Conservation (phyloP, 2,329 filamentous ascomycete genomes). For the Penicillium sp. region DNA sequence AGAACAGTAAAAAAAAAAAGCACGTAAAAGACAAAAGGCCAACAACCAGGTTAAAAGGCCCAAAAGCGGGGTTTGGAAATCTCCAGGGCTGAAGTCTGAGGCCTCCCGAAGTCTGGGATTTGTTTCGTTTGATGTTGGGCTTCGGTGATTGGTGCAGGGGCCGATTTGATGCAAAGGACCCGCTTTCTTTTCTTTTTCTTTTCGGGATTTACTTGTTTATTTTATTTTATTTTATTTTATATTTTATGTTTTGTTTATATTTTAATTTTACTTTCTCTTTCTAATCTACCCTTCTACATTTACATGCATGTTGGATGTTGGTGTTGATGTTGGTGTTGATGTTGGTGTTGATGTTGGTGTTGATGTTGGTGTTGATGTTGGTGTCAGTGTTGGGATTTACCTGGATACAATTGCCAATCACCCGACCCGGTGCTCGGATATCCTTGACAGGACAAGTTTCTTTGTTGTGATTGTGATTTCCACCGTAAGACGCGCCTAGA, state of each 20-base stretch:
- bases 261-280: background rate
- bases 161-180: background rate
- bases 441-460: background rate
- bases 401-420: background rate
- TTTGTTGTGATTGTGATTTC: background rate
- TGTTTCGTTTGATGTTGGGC: background rate
- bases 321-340: no score
- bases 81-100: constrained; percentile 5
- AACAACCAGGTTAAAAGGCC: background rate
- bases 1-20: no score
- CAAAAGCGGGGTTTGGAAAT: constrained; percentile 5
- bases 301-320: no score
- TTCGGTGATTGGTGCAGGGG: background rate
- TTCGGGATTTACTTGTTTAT: background rate
- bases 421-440: constrained; percentile 6
- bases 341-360: no score
- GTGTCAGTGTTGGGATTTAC: background rate
- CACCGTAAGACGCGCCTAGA: background rate
- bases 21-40: no score
- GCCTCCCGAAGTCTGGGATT: background rate
- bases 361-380: no score
- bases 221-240: background rate
- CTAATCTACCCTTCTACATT: background rate
- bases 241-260: no score
- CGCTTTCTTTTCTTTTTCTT: background rate